Conservation (phyloP, 352 stramenopile species). For the Hyphochytrium catenoides region DNA sequence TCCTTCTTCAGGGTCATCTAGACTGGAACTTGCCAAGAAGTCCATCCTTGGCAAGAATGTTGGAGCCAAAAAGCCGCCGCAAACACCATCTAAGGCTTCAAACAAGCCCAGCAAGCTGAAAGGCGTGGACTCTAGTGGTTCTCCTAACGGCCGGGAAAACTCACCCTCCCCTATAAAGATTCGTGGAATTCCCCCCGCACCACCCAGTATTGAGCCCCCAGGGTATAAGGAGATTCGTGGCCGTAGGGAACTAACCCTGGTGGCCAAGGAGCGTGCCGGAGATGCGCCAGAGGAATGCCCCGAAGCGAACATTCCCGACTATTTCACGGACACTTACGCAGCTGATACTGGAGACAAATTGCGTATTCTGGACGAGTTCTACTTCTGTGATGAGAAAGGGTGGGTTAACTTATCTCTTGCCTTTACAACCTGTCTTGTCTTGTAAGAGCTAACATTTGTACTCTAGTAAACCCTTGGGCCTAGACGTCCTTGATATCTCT, state of each 20-base stretch:
- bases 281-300: slow-evolving; percentile 19
- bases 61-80: neutral
- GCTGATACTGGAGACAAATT: slow-evolving; percentile 31
- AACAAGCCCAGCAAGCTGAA: neutral
- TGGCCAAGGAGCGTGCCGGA: slow-evolving; percentile 12
- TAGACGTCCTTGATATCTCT: slow-evolving; percentile 43
- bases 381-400: slow-evolving; percentile 57
- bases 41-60: too few species aligned
- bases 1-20: slow-evolving; percentile 23
- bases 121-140: neutral
- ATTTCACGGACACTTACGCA: slow-evolving; percentile 38
- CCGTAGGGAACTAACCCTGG: slow-evolving; percentile 23
- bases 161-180: too few species aligned
- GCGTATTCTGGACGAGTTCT: slow-evolving; percentile 51
- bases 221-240: slow-evolving; percentile 29
- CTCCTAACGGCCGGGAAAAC: too few species aligned
- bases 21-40: slow-evolving; percentile 27
- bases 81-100: too few species aligned
- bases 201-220: slow-evolving; percentile 4
- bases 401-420: slow-evolving; percentile 11
- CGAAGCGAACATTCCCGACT: slow-evolving; percentile 25
- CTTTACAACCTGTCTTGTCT: slow-evolving; percentile 2
- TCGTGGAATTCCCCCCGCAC: slow-evolving; percentile 2
- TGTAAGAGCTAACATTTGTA: neutral
- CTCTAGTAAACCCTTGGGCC: slow-evolving; percentile 31